A percentile compares a stretch with the other conserved stretches of the same genome.
phyloP scores from a whole-genome alignment of 2,329 filamentous ascomycete genomes.

The Ciborinia camelliae region DNA sequence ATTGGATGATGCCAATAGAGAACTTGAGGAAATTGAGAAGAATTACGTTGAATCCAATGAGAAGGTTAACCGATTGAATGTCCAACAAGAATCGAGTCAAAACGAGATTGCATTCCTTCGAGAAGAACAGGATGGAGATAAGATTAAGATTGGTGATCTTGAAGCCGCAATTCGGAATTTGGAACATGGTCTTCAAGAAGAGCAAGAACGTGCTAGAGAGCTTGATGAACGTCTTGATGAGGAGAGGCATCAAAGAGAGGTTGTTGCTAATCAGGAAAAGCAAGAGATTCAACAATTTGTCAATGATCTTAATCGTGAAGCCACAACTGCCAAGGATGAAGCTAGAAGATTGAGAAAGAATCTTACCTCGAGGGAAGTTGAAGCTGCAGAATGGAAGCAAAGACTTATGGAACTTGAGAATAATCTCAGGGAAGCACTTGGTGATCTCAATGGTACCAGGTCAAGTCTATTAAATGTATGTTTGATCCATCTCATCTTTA shows the following conservation, averaged over 20 bases:
- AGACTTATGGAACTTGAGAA: slow-evolving; percentile 85
- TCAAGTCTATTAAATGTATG: slow-evolving; percentile 77
- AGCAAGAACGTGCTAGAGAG: slow-evolving; percentile 72
- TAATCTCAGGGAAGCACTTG: slow-evolving; percentile 80
- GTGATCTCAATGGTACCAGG: slow-evolving; percentile 81
- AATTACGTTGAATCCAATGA: slow-evolving; percentile 79
- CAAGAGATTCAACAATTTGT: slow-evolving; percentile 92
- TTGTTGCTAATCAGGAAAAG: slow-evolving; percentile 84
- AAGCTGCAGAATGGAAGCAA: slow-evolving; percentile 88
- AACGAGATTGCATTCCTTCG: slow-evolving; percentile 91
- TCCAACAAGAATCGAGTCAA: slow-evolving; percentile 90
- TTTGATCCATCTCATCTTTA: neutral
- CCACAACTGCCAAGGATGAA: slow-evolving; percentile 80
- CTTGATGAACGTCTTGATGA: slow-evolving; percentile 71
- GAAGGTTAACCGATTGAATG: slow-evolving; percentile 81
- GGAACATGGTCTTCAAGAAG: slow-evolving; percentile 78
- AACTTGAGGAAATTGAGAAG: slow-evolving; percentile 81
- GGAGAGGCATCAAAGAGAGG: slow-evolving; percentile 82
- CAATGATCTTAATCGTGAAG: slow-evolving; percentile 86
- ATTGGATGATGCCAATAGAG: slow-evolving; percentile 76
- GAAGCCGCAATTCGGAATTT: slow-evolving; percentile 76
- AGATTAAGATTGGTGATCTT: slow-evolving; percentile 94
- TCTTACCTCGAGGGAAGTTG: slow-evolving; percentile 78
- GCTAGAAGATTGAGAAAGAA: slow-evolving; percentile 76
- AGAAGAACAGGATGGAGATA: slow-evolving; percentile 95